These are phyloP conservation scores for Tuber melanosporum DNA, from an alignment of 495 filamentous ascomycete genomes.

Conservation along the genomic window DNA sequence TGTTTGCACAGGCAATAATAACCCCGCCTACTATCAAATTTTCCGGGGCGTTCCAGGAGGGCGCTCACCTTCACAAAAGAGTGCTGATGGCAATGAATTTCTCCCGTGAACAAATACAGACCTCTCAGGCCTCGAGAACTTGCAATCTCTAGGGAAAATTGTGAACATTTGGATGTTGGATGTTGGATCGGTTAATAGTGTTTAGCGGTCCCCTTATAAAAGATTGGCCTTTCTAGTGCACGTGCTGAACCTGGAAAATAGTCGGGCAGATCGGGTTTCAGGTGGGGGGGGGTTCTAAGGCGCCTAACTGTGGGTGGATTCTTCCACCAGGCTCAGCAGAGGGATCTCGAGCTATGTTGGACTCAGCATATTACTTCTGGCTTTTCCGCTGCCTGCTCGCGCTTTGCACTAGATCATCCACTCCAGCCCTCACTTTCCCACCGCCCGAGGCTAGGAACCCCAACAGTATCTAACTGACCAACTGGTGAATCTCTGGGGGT, in stretches of 20 bases:
- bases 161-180: too few relatives aligned
- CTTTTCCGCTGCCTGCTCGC: background rate
- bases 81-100: too few relatives aligned
- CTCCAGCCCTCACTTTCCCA: background rate
- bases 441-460: background rate
- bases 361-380: background rate
- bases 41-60: too few relatives aligned
- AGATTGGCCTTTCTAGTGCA: background rate
- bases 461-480: background rate
- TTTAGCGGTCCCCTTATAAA: too few relatives aligned
- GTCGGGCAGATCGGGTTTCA: background rate
- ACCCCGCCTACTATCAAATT: too few relatives aligned
- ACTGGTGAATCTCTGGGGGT: background rate
- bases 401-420: background rate
- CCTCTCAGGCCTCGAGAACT: too few relatives aligned
- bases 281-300: too few relatives aligned
- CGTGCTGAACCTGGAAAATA: background rate
- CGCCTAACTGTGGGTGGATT: background rate
- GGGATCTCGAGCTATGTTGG: background rate
- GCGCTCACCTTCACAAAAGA: too few relatives aligned
- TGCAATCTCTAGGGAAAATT: too few relatives aligned
- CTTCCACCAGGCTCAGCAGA: background rate
- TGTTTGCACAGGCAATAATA: too few relatives aligned
- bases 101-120: too few relatives aligned
- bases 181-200: too few relatives aligned